Conservation (phyloP, 768 basidiomycete species). For the Pulveroboletus sp. region DNA sequence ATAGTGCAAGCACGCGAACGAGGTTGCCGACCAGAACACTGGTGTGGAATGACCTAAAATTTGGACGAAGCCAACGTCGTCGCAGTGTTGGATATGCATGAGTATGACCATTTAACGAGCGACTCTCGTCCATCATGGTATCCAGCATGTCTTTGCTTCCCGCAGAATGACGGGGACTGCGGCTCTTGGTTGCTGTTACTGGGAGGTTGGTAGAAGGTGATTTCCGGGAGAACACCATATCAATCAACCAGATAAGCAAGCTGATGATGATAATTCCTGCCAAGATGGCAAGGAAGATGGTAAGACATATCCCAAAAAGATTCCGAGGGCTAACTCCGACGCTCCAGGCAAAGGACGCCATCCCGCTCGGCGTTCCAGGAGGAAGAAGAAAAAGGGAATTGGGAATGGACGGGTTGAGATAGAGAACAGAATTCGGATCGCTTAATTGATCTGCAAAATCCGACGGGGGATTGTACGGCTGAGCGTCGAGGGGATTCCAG, state of each 20-base stretch:
- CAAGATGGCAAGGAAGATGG: conserved; percentile 76
- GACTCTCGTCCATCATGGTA: conserved; percentile 27
- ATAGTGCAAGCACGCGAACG: conserved; percentile 83
- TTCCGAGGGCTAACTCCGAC: conserved; percentile 81
- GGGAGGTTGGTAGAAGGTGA: conserved; percentile 17
- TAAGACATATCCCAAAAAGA: conserved; percentile 77
- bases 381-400: conserved; percentile 77
- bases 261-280: conserved; percentile 70
- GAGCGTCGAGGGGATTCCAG: conserved; percentile 64
- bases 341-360: conserved; percentile 79
- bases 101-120: conserved; percentile 25
- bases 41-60: conserved; percentile 75
- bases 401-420: conserved; percentile 59
- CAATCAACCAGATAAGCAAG: conserved; percentile 66
- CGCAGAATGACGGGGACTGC: conserved; percentile 40
- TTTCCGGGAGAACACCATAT: conserved; percentile 43
- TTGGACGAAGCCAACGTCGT: conserved; percentile 40
- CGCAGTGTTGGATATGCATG: conserved; percentile 25
- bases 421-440: conserved; percentile 71
- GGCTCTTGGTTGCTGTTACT: conserved; percentile 21
- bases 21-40: conserved; percentile 86
- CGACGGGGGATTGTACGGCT: conserved; percentile 60
- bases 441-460: conserved; percentile 69
- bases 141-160: conserved; percentile 53
- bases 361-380: conserved; percentile 53